These are phyloP conservation scores for Polychaeton citri DNA, from an alignment of 2,329 filamentous ascomycete species.

Conservation along the genomic window DNA sequence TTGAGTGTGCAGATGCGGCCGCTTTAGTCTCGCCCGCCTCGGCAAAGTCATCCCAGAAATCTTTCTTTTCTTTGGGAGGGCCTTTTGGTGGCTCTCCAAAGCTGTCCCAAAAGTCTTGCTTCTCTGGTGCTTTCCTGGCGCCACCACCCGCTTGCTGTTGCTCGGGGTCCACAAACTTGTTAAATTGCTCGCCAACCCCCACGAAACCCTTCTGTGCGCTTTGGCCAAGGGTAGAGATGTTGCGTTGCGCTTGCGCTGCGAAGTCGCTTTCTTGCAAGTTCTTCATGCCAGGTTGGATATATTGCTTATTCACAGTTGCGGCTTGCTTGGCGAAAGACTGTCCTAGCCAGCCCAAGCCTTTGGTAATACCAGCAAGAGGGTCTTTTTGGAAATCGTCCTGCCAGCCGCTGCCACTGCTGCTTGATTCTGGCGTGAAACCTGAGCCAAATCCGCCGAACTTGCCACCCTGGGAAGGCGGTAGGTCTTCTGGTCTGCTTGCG, in stretches of 20 bases:
- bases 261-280: conserved; percentile 52
- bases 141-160: conserved; percentile 2
- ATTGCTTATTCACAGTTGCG: conserved; percentile 79
- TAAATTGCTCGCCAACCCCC: conserved; percentile 67
- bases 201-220: conserved; percentile 54
- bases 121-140: conserved; percentile 40
- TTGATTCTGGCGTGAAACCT: conserved; percentile 43
- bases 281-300: conserved; percentile 83
- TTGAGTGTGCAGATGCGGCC: conserved; percentile 17
- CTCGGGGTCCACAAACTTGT: conserved; percentile 62
- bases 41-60: conserved; percentile 38
- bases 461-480: conserved; percentile 81
- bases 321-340: conserved; percentile 79
- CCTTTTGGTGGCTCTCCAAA: conserved; percentile 56
- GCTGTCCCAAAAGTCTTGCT: conserved; percentile 83
- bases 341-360: conserved; percentile 90
- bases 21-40: conserved; percentile 20
- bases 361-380: conserved; percentile 73
- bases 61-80: conserved; percentile 37
- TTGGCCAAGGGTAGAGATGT: conserved; percentile 36
- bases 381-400: conserved; percentile 88
- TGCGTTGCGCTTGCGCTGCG: conserved; percentile 37
- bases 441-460: conserved; percentile 89
- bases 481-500: conserved; percentile 54
- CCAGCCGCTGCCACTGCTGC: conserved; percentile 29